Base-by-base conservation (phyloP, 768 basidiomycete species). In the Calocybe gangraenosa region DNA sequence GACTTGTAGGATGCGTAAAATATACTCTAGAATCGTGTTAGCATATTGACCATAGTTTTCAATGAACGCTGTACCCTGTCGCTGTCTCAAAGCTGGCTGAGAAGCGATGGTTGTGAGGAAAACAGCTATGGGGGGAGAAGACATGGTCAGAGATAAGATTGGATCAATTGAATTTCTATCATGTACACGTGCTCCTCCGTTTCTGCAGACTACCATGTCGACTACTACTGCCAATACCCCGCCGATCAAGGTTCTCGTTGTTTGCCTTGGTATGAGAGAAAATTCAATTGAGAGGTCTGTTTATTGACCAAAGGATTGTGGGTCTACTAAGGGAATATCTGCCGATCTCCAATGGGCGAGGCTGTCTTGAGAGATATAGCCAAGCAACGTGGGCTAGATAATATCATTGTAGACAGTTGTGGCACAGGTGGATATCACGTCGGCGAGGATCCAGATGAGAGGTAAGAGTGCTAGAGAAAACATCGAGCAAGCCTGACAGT, bases 331-430 rank as follows among this genome's bases (percentile, higher is more conserved):
- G 87, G 87, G 10, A 91, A 91, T 59, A 90, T 91, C 47, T 91
- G 91, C 59, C 83, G 92, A 25, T 92, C 89, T 18, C 92, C 92
- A 0, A 90, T 95, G 81, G 92, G 91, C 22, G 90, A 93, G 66
- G 92, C 91, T 2, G 87, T 94, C 18, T 73, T 94, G 22, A 72
- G 67, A 48, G 74, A 89, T 43, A 74, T 81, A 46, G 87, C 86
- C 7, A 65, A 70, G 39, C 74, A 81, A 55, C 80, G 87, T 25
- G 80, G 79, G 10, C 57, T 89, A 32, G 74, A 83, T 39, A 28
- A 28, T 28, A 71, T 93, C 49, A 56, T 62, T 10, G 85, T 93
- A 22, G 90, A 93, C 54, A 91, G 88, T 40, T 87, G 85, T 53
- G 92, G 92, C 1, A 95, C 91, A 1, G 82, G 80, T 8, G 84